Conservation (phyloP, 2,329 filamentous ascomycete genomes). For the Arthrobotrys musiformis region DNA sequence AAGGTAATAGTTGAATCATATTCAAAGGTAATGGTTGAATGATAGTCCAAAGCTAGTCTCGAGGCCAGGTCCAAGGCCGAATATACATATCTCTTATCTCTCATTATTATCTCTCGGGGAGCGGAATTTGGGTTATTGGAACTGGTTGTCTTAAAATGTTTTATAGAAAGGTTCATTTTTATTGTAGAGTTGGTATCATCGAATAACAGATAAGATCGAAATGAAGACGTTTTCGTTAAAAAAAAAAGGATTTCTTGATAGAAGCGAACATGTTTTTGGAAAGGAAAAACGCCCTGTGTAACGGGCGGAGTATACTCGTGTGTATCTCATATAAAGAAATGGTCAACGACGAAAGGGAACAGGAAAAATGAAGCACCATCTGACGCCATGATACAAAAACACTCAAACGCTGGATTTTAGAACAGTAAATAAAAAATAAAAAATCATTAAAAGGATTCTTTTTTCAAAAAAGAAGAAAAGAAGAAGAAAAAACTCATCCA, state of each 20-base stretch:
- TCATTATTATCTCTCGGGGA: too few relatives aligned
- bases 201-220: neutral
- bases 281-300: neutral
- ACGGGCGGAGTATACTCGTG: neutral
- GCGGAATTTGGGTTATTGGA: too few relatives aligned
- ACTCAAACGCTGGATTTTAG: slow-evolving; percentile 2
- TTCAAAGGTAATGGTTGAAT: too few relatives aligned
- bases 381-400: neutral
- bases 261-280: neutral
- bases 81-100: too few relatives aligned
- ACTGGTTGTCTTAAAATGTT: neutral
- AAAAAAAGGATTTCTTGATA: neutral
- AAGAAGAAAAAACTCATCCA: slow-evolving; percentile 31
- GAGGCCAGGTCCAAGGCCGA: too few relatives aligned
- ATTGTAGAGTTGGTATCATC: slow-evolving; percentile 8
- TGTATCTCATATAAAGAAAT: neutral
- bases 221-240: neutral
- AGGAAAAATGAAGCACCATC: neutral
- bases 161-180: neutral
- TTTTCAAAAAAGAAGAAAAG: neutral
- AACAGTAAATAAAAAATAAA: neutral
- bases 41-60: too few relatives aligned
- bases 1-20: too few relatives aligned
- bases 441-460: too few relatives aligned
- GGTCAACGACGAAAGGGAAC: neutral